Evolutionary conservation across 331 rosid species (phyloP).

Genomic region (Malus hybrid): DNA sequence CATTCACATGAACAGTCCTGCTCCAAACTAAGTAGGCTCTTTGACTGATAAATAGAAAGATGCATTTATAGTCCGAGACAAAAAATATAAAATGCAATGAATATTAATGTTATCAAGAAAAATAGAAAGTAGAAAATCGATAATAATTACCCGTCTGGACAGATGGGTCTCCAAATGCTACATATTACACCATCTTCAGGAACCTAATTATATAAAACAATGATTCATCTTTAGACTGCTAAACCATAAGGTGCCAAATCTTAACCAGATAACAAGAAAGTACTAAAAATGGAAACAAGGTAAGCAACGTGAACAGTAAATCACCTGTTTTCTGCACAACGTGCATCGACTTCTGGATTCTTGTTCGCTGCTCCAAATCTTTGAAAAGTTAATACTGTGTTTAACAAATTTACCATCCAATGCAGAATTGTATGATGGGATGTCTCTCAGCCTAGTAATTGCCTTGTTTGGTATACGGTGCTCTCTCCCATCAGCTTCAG

Average conservation of each 20-base stretch:
- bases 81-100: not conserved
- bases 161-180: slow-evolving; percentile 92
- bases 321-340: slow-evolving; percentile 80
- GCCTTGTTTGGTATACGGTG: slow-evolving; percentile 45
- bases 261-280: not conserved
- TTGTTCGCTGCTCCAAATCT: slow-evolving; percentile 92
- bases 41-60: not conserved
- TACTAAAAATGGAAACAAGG: slow-evolving; percentile 6
- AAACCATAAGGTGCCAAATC: not conserved
- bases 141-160: slow-evolving; percentile 82
- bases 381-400: slow-evolving; percentile 61
- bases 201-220: slow-evolving; percentile 36
- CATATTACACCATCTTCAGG: slow-evolving; percentile 50
- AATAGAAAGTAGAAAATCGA: slow-evolving; percentile 1
- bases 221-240: slow-evolving; percentile 19
- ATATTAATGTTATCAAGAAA: not conserved
- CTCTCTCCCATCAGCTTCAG: slow-evolving; percentile 69
- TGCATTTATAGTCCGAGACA: not conserved
- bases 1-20: not conserved
- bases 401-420: slow-evolving; percentile 61
- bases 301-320: not conserved
- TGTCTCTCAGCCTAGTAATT: slow-evolving; percentile 57
- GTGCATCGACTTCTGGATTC: slow-evolving; percentile 63
- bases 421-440: slow-evolving; percentile 42
- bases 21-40: not conserved